Evolutionary conservation across 495 filamentous ascomycete genomes (phyloP).

Genomic region (Aspergillus carlsbadensis): DNA sequence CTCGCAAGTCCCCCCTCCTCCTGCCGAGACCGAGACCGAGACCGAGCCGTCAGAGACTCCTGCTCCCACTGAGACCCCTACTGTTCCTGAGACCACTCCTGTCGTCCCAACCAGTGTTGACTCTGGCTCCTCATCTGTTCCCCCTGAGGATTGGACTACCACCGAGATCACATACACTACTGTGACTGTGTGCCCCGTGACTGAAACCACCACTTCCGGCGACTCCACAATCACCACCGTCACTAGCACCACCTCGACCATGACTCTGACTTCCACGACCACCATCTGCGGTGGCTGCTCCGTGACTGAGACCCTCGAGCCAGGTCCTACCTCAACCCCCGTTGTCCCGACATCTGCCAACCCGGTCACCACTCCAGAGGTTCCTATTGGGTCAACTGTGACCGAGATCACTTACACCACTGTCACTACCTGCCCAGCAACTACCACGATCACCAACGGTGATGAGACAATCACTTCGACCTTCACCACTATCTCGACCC

Average conservation of each 20-base stretch:
- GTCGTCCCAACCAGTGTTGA: conserved; percentile 3
- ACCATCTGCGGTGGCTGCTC: conserved; percentile 28
- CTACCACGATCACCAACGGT: conserved; percentile 30
- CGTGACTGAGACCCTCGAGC: conserved; percentile 6
- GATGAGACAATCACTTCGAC: conserved; percentile 30
- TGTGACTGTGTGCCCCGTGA: conserved; percentile 30
- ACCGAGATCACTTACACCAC: conserved; percentile 26
- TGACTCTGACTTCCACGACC: conserved; percentile 28
- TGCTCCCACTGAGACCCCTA: conserved; percentile 10
- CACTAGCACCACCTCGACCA: conserved; percentile 32
- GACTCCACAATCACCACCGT: conserved; percentile 31
- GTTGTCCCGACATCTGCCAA: conserved; percentile 19
- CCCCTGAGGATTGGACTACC: conserved; percentile 12
- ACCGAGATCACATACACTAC: conserved; percentile 28
- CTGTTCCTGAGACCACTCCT: conserved; percentile 3
- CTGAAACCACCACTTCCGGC: conserved; percentile 30
- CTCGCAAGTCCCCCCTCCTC: too few relatives aligned
- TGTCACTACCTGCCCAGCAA: conserved; percentile 27
- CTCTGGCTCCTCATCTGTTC: conserved; percentile 8
- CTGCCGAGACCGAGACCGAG: background rate
- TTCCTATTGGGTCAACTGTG: conserved; percentile 12
- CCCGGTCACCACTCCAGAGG: conserved; percentile 25
- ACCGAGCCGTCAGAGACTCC: conserved; percentile 9
- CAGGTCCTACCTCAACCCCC: background rate
- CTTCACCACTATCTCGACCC: conserved; percentile 32